These are phyloP conservation scores for Drosera spatulata DNA, from an alignment of 179 eudicot species.

Conservation along the genomic window DNA sequence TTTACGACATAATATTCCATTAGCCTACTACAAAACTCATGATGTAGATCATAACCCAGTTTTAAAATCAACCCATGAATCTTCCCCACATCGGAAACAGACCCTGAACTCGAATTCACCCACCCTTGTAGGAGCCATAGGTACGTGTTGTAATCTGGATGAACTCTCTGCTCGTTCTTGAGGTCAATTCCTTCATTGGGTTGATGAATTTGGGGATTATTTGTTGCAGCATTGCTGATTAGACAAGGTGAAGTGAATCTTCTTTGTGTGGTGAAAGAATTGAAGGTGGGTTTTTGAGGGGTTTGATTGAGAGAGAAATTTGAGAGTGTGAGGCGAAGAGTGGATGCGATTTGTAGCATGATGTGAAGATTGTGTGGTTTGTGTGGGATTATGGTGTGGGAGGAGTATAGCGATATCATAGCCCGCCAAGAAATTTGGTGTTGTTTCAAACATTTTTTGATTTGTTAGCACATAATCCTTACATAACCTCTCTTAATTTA, in stretches of 20 bases:
- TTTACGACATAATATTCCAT: slow-evolving; percentile 25
- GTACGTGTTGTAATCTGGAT: slow-evolving; percentile 46
- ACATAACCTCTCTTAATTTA: too few relatives aligned
- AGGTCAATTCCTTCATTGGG: slow-evolving; percentile 3
- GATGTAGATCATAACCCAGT: slow-evolving; percentile 41
- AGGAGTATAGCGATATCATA: background rate
- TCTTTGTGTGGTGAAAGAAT: slow-evolving; percentile 6
- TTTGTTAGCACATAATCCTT: too few relatives aligned
- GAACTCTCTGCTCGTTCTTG: slow-evolving; percentile 11
- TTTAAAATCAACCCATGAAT: slow-evolving; percentile 52
- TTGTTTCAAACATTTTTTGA: too few relatives aligned
- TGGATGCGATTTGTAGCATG: slow-evolving; percentile 11
- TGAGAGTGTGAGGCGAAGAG: slow-evolving; percentile 17
- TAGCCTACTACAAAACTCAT: slow-evolving; percentile 27
- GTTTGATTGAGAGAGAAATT: slow-evolving; percentile 8
- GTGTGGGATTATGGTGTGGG: too few relatives aligned
- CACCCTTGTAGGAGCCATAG: slow-evolving; percentile 40
- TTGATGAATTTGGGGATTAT: slow-evolving; percentile 15
- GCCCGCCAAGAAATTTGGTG: too few relatives aligned
- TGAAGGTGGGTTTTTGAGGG: slow-evolving; percentile 4
- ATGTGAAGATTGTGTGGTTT: too few relatives aligned
- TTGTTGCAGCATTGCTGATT: slow-evolving; percentile 10
- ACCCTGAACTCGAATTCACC: slow-evolving; percentile 26
- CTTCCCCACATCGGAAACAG: slow-evolving; percentile 34
- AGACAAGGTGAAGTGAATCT: slow-evolving; percentile 13